Percentiles rank a stretch among this genome's conserved stretches.
phyloP scores from a whole-genome alignment of 2,329 filamentous ascomycete species.

The Fusarium protoensiforme region DNA sequence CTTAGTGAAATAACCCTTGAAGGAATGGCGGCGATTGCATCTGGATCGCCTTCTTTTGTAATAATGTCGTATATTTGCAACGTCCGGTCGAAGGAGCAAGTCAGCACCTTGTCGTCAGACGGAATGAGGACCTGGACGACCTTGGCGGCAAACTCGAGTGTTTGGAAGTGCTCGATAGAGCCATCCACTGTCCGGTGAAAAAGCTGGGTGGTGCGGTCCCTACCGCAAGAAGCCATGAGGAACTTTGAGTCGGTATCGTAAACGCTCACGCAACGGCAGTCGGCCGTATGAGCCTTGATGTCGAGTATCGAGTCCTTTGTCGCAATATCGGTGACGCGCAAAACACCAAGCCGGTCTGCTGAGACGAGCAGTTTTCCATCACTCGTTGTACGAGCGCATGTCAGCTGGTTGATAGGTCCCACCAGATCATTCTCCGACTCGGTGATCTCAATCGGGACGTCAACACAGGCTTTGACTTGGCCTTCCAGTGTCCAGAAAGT shows the following conservation, averaged over 20 bases:
- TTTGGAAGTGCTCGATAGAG: conserved; percentile 84
- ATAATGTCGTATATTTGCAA: conserved; percentile 85
- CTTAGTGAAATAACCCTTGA: conserved; percentile 84
- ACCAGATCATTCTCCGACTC: conserved; percentile 59
- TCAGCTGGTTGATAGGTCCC: conserved; percentile 68
- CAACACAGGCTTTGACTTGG: conserved; percentile 70
- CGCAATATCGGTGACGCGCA: conserved; percentile 74
- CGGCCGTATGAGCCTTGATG: conserved; percentile 86
- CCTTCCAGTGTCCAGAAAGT: conserved; percentile 86
- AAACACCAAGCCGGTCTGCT: conserved; percentile 86
- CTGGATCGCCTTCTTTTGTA: conserved; percentile 71
- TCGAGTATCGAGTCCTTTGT: conserved; percentile 73
- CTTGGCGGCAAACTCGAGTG: conserved; percentile 90
- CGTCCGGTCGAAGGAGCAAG: conserved; percentile 89
- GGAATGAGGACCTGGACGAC: conserved; percentile 82
- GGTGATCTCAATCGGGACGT: conserved; percentile 75
- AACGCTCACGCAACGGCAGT: conserved; percentile 84
- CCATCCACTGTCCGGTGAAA: conserved; percentile 71
- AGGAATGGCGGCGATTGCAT: conserved; percentile 80
- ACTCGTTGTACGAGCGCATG: conserved; percentile 68
- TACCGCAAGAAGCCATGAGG: conserved; percentile 83
- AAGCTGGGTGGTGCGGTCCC: conserved; percentile 94
- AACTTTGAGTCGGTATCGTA: conserved; percentile 70
- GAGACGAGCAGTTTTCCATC: conserved; percentile 77
- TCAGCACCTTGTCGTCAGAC: conserved; percentile 79